Base-by-base conservation (phyloP, 2,329 filamentous ascomycete species). In the Ophiostoma australiae region DNA sequence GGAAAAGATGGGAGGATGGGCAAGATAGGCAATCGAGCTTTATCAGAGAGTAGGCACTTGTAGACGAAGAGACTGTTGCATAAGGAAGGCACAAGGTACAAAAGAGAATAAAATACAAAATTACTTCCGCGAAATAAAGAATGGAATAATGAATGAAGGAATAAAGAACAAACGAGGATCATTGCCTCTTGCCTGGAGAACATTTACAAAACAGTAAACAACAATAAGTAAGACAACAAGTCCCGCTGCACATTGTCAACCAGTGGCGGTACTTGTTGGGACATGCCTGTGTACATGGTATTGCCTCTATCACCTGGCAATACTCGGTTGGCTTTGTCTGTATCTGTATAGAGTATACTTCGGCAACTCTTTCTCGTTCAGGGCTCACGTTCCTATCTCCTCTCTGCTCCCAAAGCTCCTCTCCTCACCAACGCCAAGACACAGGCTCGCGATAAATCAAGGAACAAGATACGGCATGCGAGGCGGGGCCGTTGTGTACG, bases 351-450 rank as follows among this genome's bases (percentile, higher is more conserved):
- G n/a, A n/a, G 52, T 10, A 31, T 23, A 31, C 39, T 44, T 66
- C 63, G 63, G 63, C 63, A 66, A 66, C 66, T 68, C 44, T 68
- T 44, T 52, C 41, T 68, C 11, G 17, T 68, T 52, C 39, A 48
- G 31, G 44, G 23, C 67, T 68, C 20, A 13, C 31, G 10, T 55
- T 68, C 44, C 67, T 52, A 44, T 68, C 44, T 55, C 65, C 20
- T 35, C 65, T n/a, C n/a, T 27, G 39, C 11, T 41, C 39, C 39
- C 10, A 11, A 41, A 15, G 11, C 39, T 58, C n/a, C 67, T 52
- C 27, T 33, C 17, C 23, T 68, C 41, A 20, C 13, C 41, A 48
- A n/a, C 39, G 39, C 44, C 44, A 68, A 68, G 63, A 66, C 31
- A 66, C 4, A 66, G 4, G 63, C 33, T 41, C 35, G 37, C 35